These are phyloP conservation scores for Pseudogymnoascus sp. DNA, from an alignment of 2,329 filamentous ascomycete genomes.

Conservation along the genomic window DNA sequence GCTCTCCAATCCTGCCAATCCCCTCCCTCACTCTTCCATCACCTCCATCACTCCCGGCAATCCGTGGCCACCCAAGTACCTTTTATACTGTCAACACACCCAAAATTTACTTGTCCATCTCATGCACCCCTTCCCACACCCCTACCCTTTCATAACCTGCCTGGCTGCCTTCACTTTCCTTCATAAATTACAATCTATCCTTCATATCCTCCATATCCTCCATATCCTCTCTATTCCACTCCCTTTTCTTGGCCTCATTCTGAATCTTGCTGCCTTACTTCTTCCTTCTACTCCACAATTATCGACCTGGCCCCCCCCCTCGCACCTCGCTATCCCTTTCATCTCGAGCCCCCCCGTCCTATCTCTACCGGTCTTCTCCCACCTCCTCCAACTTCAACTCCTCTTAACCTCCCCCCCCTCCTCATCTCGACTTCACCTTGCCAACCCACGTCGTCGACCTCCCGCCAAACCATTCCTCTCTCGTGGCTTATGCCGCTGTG, in stretches of 20 bases:
- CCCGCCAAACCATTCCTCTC: neutral
- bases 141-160: neutral
- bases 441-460: neutral
- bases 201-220: neutral
- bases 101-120: neutral
- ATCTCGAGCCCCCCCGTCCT: neutral
- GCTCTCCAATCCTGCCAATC: neutral
- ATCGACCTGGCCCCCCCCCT: neutral
- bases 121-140: neutral
- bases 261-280: neutral
- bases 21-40: neutral
- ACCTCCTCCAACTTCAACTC: neutral
- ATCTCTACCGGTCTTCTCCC: neutral
- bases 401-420: neutral
- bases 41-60: neutral
- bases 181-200: neutral
- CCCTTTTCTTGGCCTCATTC: neutral
- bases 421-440: neutral
- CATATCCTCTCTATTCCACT: neutral
- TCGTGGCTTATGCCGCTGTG: neutral
- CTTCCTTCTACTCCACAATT: neutral
- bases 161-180: neutral
- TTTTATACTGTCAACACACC: neutral
- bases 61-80: neutral
- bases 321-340: neutral